Percentiles rank a stretch among this genome's conserved stretches.
phyloP scores from a whole-genome alignment of 2,329 filamentous ascomycete genomes.

The Fusarium sororula region DNA sequence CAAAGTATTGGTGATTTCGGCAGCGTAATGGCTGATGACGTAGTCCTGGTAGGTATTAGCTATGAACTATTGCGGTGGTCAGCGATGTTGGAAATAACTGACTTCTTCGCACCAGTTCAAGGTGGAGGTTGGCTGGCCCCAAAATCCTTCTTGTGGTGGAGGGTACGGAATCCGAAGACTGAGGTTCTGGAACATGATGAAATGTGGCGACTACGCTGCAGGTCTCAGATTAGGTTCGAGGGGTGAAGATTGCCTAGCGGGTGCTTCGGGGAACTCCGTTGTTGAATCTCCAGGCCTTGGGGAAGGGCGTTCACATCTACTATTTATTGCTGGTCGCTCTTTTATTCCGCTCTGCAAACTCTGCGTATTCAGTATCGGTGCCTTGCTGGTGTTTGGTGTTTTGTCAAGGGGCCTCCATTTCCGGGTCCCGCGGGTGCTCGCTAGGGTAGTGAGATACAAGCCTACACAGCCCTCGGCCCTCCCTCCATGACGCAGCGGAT shows the following conservation, averaged over 20 bases:
- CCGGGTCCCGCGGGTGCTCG: background rate
- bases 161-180: background rate
- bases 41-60: background rate
- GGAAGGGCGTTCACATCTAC: accelerated
- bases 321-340: background rate
- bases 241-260: no score
- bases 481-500: background rate
- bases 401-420: background rate
- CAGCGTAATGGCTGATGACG: background rate
- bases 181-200: background rate
- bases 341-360: no score
- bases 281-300: accelerated
- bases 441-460: accelerated
- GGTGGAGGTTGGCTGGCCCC: background rate
- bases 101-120: background rate
- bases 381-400: background rate
- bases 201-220: accelerated
- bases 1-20: background rate
- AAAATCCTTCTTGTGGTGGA: background rate
- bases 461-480: background rate
- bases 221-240: background rate
- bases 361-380: no score
- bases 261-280: no score
- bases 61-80: background rate
- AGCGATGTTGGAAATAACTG: background rate